Evolutionary conservation across 1,139 yeast species (phyloP).

Genomic region (Saccharomyces hybrid): DNA sequence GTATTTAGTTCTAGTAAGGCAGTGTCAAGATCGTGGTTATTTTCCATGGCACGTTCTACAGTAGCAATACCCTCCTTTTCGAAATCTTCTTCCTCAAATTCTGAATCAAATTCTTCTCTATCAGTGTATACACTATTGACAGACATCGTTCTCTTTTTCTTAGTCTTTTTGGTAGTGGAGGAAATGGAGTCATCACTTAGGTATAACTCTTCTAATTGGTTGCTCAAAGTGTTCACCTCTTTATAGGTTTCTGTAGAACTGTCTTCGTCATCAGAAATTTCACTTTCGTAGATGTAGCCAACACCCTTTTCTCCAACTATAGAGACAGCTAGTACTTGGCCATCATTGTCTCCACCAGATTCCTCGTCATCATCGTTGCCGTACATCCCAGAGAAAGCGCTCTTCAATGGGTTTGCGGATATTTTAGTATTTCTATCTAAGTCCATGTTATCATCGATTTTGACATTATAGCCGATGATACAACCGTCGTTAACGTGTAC

Average conservation of each 20-base stretch:
- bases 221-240: conserved; percentile 36
- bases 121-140: conserved; percentile 37
- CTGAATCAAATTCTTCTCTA: conserved; percentile 28
- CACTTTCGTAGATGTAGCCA: conserved; percentile 53
- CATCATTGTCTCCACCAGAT: conserved; percentile 21
- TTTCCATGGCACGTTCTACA: conserved; percentile 81
- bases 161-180: conserved; percentile 42
- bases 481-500: conserved; percentile 55
- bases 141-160: conserved; percentile 42
- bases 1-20: conserved; percentile 90
- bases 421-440: conserved; percentile 48
- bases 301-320: conserved; percentile 54
- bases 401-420: conserved; percentile 38
- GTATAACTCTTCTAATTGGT: conserved; percentile 56
- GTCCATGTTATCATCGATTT: conserved; percentile 45
- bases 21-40: conserved; percentile 87
- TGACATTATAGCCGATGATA: conserved; percentile 70
- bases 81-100: conserved; percentile 73
- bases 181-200: conserved; percentile 77
- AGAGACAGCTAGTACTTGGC: conserved; percentile 30
- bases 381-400: conserved; percentile 14
- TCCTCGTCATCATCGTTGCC: conserved; percentile 25
- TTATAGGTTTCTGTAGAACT: conserved; percentile 31
- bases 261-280: conserved; percentile 39
- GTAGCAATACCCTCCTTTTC: conserved; percentile 85